Conservation (phyloP, 805 yeast genomes). For the Debaryomyces maramus region DNA sequence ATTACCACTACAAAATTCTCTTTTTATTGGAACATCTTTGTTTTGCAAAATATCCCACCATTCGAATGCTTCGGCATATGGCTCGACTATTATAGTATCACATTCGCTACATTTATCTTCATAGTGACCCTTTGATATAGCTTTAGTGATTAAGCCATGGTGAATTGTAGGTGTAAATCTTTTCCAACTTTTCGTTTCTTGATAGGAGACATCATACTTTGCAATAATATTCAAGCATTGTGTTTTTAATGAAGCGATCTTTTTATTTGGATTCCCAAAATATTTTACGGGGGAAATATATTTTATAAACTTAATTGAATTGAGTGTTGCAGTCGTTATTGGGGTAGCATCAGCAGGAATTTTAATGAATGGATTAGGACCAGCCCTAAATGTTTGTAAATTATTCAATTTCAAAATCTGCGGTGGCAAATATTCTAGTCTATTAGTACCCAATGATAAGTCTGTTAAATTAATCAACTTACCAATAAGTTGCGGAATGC, state of each 20-base stretch:
- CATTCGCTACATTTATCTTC: slow-evolving; percentile 58
- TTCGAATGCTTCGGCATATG: slow-evolving; percentile 58
- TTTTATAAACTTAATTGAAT: slow-evolving; percentile 25
- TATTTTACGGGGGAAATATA: slow-evolving; percentile 30
- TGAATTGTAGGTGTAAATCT: slow-evolving; percentile 43
- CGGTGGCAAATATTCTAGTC: slow-evolving; percentile 51
- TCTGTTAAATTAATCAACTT: slow-evolving; percentile 45
- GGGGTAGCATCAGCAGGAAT: slow-evolving; percentile 27
- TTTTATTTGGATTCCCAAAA: slow-evolving; percentile 13
- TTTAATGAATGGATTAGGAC: slow-evolving; percentile 50
- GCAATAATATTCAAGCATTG: slow-evolving; percentile 51
- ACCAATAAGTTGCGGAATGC: slow-evolving; percentile 49
- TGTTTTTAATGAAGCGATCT: slow-evolving; percentile 49
- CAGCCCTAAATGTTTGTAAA: slow-evolving; percentile 48
- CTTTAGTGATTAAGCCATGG: slow-evolving; percentile 49
- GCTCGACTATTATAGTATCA: slow-evolving; percentile 47
- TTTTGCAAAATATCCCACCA: slow-evolving; percentile 67
- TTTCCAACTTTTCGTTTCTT: slow-evolving; percentile 58
- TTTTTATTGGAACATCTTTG: slow-evolving; percentile 49
- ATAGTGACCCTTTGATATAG: slow-evolving; percentile 51
- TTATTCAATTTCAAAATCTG: slow-evolving; percentile 48
- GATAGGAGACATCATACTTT: slow-evolving; percentile 50
- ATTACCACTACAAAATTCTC: slow-evolving; percentile 54
- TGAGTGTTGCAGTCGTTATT: slow-evolving; percentile 15
- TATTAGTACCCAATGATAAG: slow-evolving; percentile 52